These are phyloP conservation scores for Pontederia crassipes DNA, from an alignment of 176 grass and related monocot species.

Conservation along the genomic window DNA sequence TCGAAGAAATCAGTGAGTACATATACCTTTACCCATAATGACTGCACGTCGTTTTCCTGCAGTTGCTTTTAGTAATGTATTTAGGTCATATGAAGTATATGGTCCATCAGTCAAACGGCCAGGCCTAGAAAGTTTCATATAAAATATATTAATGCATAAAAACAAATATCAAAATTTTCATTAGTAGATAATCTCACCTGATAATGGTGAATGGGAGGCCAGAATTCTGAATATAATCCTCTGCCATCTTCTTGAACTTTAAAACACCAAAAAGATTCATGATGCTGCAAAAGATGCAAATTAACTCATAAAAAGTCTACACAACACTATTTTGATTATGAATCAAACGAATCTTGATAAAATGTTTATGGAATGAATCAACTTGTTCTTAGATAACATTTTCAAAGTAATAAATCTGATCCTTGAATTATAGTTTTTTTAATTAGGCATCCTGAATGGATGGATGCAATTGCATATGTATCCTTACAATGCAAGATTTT, in stretches of 20 bases:
- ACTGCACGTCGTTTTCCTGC: slow-evolving; percentile 83
- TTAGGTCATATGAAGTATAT: slow-evolving; percentile 97
- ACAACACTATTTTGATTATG: no score
- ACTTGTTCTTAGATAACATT: no score
- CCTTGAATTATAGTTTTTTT: no score
- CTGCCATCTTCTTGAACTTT: slow-evolving; percentile 94
- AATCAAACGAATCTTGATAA: no score
- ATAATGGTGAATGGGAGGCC: slow-evolving; percentile 91
- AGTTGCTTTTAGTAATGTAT: slow-evolving; percentile 93
- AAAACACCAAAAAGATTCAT: slow-evolving; percentile 98
- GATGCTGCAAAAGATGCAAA: slow-evolving; percentile 36
- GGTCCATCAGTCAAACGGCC: slow-evolving; percentile 96
- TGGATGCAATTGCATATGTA: no score
- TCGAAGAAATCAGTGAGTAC: background rate
- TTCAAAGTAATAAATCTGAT: no score
- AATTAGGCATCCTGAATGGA: no score
- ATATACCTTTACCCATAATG: slow-evolving; percentile 65
- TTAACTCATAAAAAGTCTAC: background rate
- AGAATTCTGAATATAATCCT: slow-evolving; percentile 61
- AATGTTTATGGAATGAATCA: no score
- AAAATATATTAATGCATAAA: background rate
- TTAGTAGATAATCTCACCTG: slow-evolving; percentile 30
- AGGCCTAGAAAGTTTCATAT: slow-evolving; percentile 24
- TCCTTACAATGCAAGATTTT: no score
- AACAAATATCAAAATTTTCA: background rate